phyloP scores from a whole-genome alignment of 2,329 filamentous ascomycete genomes.

The Colletotrichum melonis region DNA sequence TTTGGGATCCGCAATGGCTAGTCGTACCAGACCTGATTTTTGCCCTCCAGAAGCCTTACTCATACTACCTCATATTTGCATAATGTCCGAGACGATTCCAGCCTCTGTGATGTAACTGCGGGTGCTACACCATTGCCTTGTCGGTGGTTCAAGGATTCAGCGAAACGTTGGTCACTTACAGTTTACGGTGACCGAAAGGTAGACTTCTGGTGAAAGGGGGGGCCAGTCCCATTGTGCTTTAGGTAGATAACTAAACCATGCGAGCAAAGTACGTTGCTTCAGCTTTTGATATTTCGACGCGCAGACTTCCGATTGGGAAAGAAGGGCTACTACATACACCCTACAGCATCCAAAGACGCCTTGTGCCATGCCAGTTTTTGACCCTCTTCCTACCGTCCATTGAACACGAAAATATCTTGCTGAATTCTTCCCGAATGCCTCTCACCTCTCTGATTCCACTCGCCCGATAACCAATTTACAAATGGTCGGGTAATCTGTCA shows the following conservation, averaged over 20 bases:
- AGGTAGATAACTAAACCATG: background rate
- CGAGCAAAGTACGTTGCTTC: background rate
- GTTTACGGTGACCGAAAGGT: no score
- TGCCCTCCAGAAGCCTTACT: conserved; percentile 1
- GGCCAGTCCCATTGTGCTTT: background rate
- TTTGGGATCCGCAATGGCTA: conserved; percentile 29
- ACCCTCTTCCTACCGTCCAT: background rate
- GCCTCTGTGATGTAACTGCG: no score
- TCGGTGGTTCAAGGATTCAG: no score
- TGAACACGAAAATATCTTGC: background rate
- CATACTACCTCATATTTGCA: background rate
- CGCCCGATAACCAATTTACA: background rate
- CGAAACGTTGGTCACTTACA: no score
- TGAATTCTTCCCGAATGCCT: background rate
- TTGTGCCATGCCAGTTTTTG: background rate
- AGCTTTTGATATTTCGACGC: background rate
- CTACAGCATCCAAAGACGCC: background rate
- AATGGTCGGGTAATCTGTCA: background rate
- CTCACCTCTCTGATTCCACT: background rate
- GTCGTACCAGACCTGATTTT: conserved; percentile 32
- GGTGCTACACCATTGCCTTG: no score
- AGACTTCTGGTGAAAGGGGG: background rate
- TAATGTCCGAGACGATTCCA: no score
- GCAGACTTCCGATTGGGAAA: background rate
- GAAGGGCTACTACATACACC: background rate